Evolutionary conservation across 441 rosid genomes (phyloP), one percentile per base, ranked within the genome.

Genomic region (Arabidopsis lyrata): DNA sequence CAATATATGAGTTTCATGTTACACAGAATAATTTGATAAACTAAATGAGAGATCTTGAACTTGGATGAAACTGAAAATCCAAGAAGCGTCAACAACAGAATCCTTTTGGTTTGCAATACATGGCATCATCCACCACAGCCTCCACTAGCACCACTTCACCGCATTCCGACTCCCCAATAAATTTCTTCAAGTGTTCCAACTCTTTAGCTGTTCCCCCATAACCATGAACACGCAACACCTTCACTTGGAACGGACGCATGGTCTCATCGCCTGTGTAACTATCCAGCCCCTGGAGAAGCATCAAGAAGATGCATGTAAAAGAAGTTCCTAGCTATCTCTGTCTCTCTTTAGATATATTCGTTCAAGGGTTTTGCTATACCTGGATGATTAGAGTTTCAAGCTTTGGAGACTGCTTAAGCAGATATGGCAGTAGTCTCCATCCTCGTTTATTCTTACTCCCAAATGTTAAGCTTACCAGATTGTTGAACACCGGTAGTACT

Each of bases 351-450:
- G 8, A 13, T 55, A 31, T 8, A 55, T 8, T 48, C 6, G n/a
- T 49, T 20, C 29, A 50, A 1, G 0, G 14, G 29, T 20, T 18
- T 8, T 16, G 12, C 14, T 14, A 0, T 68, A 56, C 72, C 63
- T 68, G 27, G 38, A 69, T 35, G 16, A 4, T 34, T 9, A 70
- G 14, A 11, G 75, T 60, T 50, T 50, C 20, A 11, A 60, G 20
- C 6, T 38, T 70, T 4, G 61, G 68, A 50, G 32, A 70, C 32
- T 70, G 32, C 20, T 38, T 0, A 27, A 60, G 22, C n/a, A 60
- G n/a, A 50, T 5, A 5, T 1, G 67, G 14, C 39, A 60, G 41
- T 18, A 70, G 11, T 8, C 5, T 24, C 68, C 75, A 70, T 2
- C 60, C 42, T 11, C 14, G 39, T 5, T 49, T 4, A 5, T 32